phyloP scores from a whole-genome alignment of 257 asterid genomes.

The Phtheirospermum japonicum region DNA sequence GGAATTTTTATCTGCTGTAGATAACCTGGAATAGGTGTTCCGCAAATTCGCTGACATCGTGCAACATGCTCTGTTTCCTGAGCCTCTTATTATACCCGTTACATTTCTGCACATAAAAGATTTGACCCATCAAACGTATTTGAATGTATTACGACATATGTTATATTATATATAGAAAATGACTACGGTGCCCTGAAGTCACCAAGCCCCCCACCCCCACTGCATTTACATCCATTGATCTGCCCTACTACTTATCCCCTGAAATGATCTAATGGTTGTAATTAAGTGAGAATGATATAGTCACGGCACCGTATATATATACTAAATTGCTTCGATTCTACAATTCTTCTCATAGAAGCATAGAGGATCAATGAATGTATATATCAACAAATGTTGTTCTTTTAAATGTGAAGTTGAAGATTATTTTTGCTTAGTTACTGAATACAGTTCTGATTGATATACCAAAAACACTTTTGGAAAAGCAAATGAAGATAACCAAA shows the following conservation, averaged over 20 bases:
- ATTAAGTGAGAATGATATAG: too few species aligned
- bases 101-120: conserved; percentile 45
- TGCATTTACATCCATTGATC: too few species aligned
- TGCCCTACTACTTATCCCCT: too few species aligned
- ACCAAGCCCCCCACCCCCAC: too few species aligned
- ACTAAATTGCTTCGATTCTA: too few species aligned
- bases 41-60: conserved; percentile 62
- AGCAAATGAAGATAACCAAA: background rate
- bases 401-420: background rate
- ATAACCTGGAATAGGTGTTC: conserved; percentile 74
- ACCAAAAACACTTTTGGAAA: conserved; percentile 8
- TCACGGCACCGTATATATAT: too few species aligned
- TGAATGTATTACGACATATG: background rate
- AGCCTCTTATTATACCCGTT: conserved; percentile 48
- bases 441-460: conserved; percentile 1
- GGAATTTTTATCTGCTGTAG: conserved; percentile 13
- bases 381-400: conserved; percentile 13
- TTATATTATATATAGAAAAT: background rate
- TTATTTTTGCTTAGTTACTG: background rate
- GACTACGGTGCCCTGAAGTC: too few species aligned
- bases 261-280: too few species aligned
- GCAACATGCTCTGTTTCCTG: conserved; percentile 51
- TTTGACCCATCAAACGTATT: conserved; percentile 6
- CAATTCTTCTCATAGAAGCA: too few species aligned
- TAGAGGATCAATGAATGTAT: too few species aligned